Evolutionary conservation across 2,329 filamentous ascomycete species (phyloP).

Genomic region (Cercospora sp.): DNA sequence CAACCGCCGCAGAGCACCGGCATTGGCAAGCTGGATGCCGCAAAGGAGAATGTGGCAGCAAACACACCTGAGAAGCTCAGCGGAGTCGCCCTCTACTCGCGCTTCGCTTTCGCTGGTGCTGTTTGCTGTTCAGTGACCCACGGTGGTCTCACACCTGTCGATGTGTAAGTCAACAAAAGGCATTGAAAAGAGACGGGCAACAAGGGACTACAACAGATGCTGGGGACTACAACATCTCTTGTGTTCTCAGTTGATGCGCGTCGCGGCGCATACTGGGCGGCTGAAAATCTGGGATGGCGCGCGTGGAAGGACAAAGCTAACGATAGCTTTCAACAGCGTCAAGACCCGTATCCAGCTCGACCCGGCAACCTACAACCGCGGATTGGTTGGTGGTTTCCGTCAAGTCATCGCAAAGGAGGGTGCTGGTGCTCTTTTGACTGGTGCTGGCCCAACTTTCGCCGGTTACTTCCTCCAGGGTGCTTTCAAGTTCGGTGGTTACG

Average conservation of each 20-base stretch:
- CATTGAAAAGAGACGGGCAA: neutral
- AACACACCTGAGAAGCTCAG: conserved; percentile 55
- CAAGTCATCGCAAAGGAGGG: conserved; percentile 83
- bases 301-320: conserved; percentile 20
- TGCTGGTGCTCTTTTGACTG: conserved; percentile 81
- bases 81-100: conserved; percentile 78
- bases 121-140: conserved; percentile 98
- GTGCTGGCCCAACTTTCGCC: conserved; percentile 79
- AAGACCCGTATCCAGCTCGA: conserved; percentile 96
- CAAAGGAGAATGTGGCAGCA: conserved; percentile 48
- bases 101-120: conserved; percentile 95
- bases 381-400: conserved; percentile 81
- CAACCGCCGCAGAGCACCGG: conserved; percentile 51
- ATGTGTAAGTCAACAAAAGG: conserved; percentile 76
- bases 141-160: conserved; percentile 93
- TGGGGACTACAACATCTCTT: neutral
- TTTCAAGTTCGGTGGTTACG: conserved; percentile 92
- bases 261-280: neutral
- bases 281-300: neutral
- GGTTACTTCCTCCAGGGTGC: conserved; percentile 94
- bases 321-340: conserved; percentile 60
- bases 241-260: neutral
- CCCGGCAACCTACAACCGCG: conserved; percentile 82
- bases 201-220: neutral
- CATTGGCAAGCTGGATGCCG: conserved; percentile 55